phyloP scores from a whole-genome alignment of 164 flowering plant genomes.

The Vitis riparia region DNA sequence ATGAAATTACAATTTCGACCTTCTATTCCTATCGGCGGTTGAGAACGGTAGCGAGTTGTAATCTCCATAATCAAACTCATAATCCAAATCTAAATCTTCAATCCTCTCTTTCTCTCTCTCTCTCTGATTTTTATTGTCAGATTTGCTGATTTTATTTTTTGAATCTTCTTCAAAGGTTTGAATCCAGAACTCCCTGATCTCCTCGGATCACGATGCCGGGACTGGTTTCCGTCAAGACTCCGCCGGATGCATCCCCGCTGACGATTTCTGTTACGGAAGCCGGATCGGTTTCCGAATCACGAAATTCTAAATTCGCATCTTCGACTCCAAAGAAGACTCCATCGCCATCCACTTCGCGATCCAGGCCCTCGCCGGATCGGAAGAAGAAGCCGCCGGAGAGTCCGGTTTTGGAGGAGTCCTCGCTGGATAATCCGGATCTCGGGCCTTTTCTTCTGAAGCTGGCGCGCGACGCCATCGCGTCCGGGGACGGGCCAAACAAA shows the following conservation, averaged over 20 bases:
- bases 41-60: background rate
- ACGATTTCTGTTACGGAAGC: conserved; percentile 43
- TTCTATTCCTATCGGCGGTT: background rate
- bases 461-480: conserved; percentile 86
- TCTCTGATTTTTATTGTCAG: too few species aligned
- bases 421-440: conserved; percentile 96
- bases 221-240: conserved; percentile 71
- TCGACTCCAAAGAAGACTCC: conserved; percentile 52
- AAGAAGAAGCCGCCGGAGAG: conserved; percentile 52
- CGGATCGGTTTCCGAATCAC: background rate
- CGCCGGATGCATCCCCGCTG: conserved; percentile 57
- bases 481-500: conserved; percentile 86
- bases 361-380: conserved; percentile 66
- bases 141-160: too few species aligned
- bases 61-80: background rate
- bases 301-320: conserved; percentile 33
- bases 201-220: conserved; percentile 45
- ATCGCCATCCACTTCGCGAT: conserved; percentile 74
- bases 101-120: too few species aligned
- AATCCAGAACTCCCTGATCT: too few species aligned
- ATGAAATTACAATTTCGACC: too few species aligned
- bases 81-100: too few species aligned
- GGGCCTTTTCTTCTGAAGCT: conserved; percentile 92
- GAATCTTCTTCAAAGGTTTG: too few species aligned
- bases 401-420: conserved; percentile 48